Conservation (phyloP, 164 flowering plant species). For the Vitis labrusca region DNA sequence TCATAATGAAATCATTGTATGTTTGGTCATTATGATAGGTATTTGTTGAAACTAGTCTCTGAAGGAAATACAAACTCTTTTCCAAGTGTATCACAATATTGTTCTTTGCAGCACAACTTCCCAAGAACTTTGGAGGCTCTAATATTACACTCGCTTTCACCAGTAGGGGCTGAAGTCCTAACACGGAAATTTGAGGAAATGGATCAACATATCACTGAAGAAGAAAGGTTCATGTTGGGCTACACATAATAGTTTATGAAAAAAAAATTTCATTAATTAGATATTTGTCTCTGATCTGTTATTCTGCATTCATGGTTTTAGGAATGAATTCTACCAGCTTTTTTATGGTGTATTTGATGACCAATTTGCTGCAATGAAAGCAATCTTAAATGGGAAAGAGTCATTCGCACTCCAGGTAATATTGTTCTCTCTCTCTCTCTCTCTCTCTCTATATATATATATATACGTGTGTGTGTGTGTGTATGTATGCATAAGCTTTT, state of each 20-base stretch:
- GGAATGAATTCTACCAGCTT: conserved; percentile 71
- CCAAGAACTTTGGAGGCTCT: conserved; percentile 93
- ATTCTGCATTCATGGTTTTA: conserved; percentile 27
- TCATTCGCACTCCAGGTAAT: conserved; percentile 75
- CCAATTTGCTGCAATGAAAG: conserved; percentile 81
- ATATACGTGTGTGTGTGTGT: no score
- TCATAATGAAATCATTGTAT: neutral
- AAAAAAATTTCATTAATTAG: neutral
- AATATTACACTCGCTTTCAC: conserved; percentile 81
- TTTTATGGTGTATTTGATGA: conserved; percentile 89
- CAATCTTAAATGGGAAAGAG: conserved; percentile 78
- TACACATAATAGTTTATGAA: neutral
- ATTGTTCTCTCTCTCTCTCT: neutral
- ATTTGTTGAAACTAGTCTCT: neutral
- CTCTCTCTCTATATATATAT: no score
- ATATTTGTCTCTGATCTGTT: neutral
- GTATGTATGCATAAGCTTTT: no score
- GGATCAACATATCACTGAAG: conserved; percentile 58
- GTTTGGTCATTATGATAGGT: neutral
- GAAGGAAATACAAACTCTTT: neutral
- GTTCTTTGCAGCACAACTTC: conserved; percentile 63
- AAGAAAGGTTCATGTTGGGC: conserved; percentile 46
- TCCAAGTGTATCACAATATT: neutral
- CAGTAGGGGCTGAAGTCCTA: conserved; percentile 87
- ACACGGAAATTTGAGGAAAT: conserved; percentile 91